These are phyloP conservation scores for Ceratobasidium sp. DNA, from an alignment of 1,284 basidiomycete genomes.

Conservation along the genomic window DNA sequence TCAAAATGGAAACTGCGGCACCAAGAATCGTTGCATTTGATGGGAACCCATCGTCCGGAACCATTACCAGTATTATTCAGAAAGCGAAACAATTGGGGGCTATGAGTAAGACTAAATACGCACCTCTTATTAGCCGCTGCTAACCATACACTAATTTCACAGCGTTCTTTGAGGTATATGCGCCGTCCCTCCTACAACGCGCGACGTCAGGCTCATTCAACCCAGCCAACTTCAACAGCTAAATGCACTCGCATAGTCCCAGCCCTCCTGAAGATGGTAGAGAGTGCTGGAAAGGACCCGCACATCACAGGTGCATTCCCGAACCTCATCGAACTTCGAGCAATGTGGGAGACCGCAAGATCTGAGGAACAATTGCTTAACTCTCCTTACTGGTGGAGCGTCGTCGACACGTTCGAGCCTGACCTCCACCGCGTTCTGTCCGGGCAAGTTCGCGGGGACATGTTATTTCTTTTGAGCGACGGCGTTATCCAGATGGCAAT, in stretches of 20 bases:
- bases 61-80: conserved; percentile 62
- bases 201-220: background rate
- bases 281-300: conserved; percentile 44
- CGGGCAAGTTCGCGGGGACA: conserved; percentile 59
- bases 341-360: conserved; percentile 60
- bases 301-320: conserved; percentile 73
- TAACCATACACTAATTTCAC: conserved; percentile 3
- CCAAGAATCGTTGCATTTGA: conserved; percentile 80
- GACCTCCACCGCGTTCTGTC: conserved; percentile 70
- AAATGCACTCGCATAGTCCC: conserved; percentile 78
- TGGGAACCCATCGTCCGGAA: conserved; percentile 71
- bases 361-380: conserved; percentile 44
- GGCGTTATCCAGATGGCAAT: conserved; percentile 81
- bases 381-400: conserved; percentile 64
- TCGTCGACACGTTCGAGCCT: conserved; percentile 65
- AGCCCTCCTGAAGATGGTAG: conserved; percentile 57
- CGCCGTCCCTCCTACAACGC: conserved; percentile 52
- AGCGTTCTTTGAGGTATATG: conserved; percentile 46
- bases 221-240: conserved; percentile 80
- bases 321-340: conserved; percentile 76
- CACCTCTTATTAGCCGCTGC: background rate
- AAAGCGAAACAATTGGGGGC: conserved; percentile 37
- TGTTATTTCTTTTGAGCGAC: conserved; percentile 68
- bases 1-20: conserved; percentile 54
- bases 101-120: conserved; percentile 12